Percentiles rank a stretch among this genome's conserved stretches.
phyloP scores from a whole-genome alignment of 202 grass and related monocot species.

The Brachypodium distachyon region DNA sequence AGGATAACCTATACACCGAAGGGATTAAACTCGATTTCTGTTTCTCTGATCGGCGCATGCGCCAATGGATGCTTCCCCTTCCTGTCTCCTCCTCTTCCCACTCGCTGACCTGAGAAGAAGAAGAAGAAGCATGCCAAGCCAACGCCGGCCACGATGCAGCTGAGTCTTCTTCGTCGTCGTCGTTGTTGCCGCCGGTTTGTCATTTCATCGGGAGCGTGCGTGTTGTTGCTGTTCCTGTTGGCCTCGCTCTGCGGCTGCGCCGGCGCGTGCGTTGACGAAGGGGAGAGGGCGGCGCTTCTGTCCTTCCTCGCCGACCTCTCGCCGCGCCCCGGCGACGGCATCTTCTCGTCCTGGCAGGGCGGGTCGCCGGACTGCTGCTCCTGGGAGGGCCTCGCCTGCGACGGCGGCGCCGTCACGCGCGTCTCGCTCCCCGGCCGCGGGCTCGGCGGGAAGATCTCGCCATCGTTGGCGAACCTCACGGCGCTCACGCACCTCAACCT shows the following conservation, averaged over 20 bases:
- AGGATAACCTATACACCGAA: neutral
- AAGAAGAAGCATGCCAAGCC: neutral
- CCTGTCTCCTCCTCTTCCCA: neutral
- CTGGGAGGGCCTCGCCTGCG: conserved; percentile 62
- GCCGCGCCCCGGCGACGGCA: neutral
- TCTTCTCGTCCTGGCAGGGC: conserved; percentile 1
- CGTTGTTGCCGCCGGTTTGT: neutral
- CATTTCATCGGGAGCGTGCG: neutral
- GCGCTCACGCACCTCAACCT: conserved; percentile 54
- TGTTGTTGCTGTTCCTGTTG: neutral
- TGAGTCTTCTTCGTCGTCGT: too few species aligned
- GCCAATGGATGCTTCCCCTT: neutral
- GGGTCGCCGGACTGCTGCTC: conserved; percentile 43
- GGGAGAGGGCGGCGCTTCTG: conserved; percentile 40
- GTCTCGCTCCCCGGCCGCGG: conserved; percentile 39
- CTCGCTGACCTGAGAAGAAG: too few species aligned
- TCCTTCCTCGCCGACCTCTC: conserved; percentile 40
- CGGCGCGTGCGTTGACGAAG: conserved; percentile 28
- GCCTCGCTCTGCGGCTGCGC: neutral
- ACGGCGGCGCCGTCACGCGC: conserved; percentile 24
- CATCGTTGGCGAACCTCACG: conserved; percentile 39
- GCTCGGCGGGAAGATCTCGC: conserved; percentile 42
- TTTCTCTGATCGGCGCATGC: neutral
- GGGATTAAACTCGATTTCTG: neutral
- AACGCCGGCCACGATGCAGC: neutral